Percentiles rank a stretch among this genome's conserved stretches.
phyloP scores from a whole-genome alignment of 2,329 filamentous ascomycete genomes.

The Aureobasidium sp. region DNA sequence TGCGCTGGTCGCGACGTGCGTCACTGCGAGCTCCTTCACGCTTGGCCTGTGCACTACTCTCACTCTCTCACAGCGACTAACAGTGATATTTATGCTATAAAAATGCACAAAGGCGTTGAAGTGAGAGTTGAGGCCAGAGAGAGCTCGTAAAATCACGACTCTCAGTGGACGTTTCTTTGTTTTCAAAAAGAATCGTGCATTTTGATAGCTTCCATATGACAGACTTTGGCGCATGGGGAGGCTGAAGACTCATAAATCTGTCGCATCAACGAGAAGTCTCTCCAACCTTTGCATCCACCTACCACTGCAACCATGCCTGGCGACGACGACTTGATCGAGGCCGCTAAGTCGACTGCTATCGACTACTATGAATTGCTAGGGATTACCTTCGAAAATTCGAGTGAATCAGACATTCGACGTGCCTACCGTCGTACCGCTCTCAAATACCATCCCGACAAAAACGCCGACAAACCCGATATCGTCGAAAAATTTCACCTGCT shows the following conservation, averaged over 20 bases:
- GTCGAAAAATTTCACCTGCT: conserved; percentile 77
- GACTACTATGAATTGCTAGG: conserved; percentile 74
- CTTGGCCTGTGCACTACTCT: not conserved
- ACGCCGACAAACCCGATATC: conserved; percentile 54
- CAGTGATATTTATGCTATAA: not conserved
- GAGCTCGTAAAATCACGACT: not conserved
- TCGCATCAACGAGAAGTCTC: not conserved
- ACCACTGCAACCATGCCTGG: conserved; percentile 15
- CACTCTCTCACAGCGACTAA: not conserved
- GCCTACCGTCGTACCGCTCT: conserved; percentile 78
- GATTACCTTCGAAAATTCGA: conserved; percentile 52
- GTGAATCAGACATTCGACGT: conserved; percentile 64
- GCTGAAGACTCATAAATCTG: not conserved
- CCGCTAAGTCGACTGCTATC: conserved; percentile 31
- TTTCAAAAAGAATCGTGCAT: not conserved
- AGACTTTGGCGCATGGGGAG: not conserved
- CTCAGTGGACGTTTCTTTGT: not conserved
- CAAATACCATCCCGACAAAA: conserved; percentile 93
- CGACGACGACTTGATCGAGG: conserved; percentile 33
- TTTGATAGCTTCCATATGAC: not conserved
- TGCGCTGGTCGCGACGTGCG: not conserved
- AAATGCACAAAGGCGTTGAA: not conserved
- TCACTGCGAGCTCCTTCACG: not conserved
- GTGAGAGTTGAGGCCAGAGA: not conserved
- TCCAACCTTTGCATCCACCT: not conserved